phyloP scores from a whole-genome alignment of 495 filamentous ascomycete species.

The Penicillium ucsense region DNA sequence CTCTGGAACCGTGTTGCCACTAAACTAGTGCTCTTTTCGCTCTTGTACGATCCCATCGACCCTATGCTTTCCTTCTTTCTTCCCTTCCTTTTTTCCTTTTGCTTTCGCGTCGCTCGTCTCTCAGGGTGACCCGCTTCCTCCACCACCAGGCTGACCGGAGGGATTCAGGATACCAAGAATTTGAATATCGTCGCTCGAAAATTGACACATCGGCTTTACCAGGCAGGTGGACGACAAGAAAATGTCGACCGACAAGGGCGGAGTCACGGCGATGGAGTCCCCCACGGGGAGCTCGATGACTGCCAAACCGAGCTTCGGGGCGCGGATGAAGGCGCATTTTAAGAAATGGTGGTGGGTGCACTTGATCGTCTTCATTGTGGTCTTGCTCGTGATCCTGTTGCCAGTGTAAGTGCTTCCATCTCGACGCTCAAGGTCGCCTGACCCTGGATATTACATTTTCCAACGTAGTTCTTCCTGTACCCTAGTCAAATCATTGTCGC shows the following conservation, averaged over 20 bases:
- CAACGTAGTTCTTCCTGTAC: no score
- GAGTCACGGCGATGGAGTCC: conserved; percentile 7
- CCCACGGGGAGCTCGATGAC: background rate
- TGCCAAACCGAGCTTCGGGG: conserved; percentile 23
- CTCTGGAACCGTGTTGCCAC: no score
- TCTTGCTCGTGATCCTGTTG: conserved; percentile 51
- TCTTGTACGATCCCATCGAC: no score
- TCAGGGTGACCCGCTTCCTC: background rate
- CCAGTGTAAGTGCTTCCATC: conserved; percentile 49
- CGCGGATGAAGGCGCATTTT: conserved; percentile 34
- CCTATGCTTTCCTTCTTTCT: background rate
- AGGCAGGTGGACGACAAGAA: background rate
- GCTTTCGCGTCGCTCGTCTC: conserved; percentile 3
- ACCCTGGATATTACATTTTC: background rate
- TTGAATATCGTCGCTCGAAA: no score
- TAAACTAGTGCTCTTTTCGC: no score
- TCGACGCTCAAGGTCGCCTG: background rate
- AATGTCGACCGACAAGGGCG: conserved; percentile 24
- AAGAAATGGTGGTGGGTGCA: conserved; percentile 67
- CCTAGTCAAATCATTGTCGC: no score
- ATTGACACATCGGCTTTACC: no score
- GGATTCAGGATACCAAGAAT: no score
- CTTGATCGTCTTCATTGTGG: conserved; percentile 46
- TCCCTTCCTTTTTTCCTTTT: background rate
- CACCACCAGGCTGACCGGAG: no score